Base-by-base conservation (phyloP, 768 basidiomycete genomes). In the Hericium alpestre region DNA sequence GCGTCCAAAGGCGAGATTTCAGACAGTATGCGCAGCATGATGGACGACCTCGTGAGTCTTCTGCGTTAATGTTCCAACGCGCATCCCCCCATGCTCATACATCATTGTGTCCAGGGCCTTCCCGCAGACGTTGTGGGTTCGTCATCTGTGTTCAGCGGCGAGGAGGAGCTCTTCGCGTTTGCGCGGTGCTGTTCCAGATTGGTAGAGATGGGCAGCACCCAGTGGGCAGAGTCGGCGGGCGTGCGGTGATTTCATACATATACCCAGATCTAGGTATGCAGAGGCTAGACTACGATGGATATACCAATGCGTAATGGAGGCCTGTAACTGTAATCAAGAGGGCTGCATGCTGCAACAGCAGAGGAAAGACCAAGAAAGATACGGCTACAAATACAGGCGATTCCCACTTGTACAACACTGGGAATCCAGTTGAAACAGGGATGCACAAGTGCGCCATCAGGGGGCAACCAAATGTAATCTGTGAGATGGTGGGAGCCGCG, bases 121-220 rank as follows among this genome's bases (percentile, higher is more conserved):
- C 78, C 87, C 1, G 78, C 78, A 22, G 83, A 92, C 27, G 72
- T 79, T 18, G 87, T 95, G 16, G 90, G 92, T 38, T 75, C 77
- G 1, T 91, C 87, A 59, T 87, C 92, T 46, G 88, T 99, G 74
- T 98, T 98, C 67, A 87, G 86, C 0, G 94, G 95, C 3, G 94
- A 98, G 65, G 96, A 98, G 69, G 96, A 98, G 70, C 68, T 97
- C 0, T 99, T 99, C 67, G 96, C 96, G 0, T 99, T 97, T 69
- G 93, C 93, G 11, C 81, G 96, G 38, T 94, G 94, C 18, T 92
- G 90, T 66, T 91, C 88, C 22, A 78, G 91, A 47, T 73, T 92
- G 16, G 87, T 90, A 48, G 82, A 92, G 69, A 92, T 92, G 90
- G 91, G 93, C 15, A 93, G 90, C 66, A 86, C 78, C 63, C 88